These are phyloP conservation scores for Hemisphaericaspora subhashii DNA, from an alignment of 1,139 yeast genomes.

Conservation along the genomic window DNA sequence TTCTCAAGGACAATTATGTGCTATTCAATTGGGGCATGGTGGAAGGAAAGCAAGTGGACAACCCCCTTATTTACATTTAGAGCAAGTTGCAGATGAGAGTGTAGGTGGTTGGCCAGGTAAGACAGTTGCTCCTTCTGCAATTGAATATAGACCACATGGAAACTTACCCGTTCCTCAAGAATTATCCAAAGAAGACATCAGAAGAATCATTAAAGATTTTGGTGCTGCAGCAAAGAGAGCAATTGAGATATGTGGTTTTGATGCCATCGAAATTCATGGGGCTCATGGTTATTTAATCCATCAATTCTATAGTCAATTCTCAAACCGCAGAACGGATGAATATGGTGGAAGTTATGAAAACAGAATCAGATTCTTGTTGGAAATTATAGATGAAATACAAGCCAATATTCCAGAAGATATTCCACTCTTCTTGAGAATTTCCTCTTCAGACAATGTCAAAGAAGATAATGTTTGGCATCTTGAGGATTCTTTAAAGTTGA, in stretches of 20 bases:
- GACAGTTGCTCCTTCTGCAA: slow-evolving; percentile 47
- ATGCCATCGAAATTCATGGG: slow-evolving; percentile 50
- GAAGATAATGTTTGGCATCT: slow-evolving; percentile 43
- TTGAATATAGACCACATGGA: slow-evolving; percentile 31
- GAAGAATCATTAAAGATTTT: slow-evolving; percentile 31
- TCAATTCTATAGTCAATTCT: slow-evolving; percentile 33
- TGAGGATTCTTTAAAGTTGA: slow-evolving; percentile 44
- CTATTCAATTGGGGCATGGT: slow-evolving; percentile 55
- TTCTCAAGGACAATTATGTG: slow-evolving; percentile 46
- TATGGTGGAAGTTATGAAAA: slow-evolving; percentile 63
- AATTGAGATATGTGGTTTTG: slow-evolving; percentile 41
- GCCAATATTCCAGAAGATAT: slow-evolving; percentile 23
- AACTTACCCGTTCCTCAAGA: slow-evolving; percentile 28
- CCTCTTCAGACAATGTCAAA: slow-evolving; percentile 37
- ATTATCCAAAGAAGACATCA: slow-evolving; percentile 32
- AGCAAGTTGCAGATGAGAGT: slow-evolving; percentile 27
- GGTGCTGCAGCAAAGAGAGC: slow-evolving; percentile 48
- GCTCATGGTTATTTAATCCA: slow-evolving; percentile 51
- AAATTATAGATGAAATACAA: slow-evolving; percentile 51
- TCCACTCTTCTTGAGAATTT: slow-evolving; percentile 46
- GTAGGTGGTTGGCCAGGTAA: slow-evolving; percentile 37
- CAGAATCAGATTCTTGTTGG: slow-evolving; percentile 58
- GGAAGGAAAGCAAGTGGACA: slow-evolving; percentile 50
- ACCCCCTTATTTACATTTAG: slow-evolving; percentile 33
- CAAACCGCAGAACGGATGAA: slow-evolving; percentile 47